Evolutionary conservation across 192 early-diverging fungal species (phyloP).

Genomic region (Umbelopsis sp.): DNA sequence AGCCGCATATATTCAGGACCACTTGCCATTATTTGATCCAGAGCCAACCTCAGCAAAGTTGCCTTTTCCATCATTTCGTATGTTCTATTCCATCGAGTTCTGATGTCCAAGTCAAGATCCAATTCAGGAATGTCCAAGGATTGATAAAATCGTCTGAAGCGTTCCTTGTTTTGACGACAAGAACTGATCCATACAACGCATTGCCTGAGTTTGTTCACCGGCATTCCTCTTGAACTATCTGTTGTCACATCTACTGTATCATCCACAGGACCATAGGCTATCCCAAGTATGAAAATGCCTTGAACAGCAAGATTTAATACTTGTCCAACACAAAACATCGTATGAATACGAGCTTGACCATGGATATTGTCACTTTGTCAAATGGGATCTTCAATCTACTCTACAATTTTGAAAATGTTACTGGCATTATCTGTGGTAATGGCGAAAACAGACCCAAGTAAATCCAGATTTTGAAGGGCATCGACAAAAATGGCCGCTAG

Average conservation of each 20-base stretch:
- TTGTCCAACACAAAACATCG: slow-evolving; percentile 4
- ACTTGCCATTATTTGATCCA: background rate
- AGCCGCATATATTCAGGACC: background rate
- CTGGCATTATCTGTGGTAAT: slow-evolving; percentile 2
- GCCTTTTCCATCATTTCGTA: background rate
- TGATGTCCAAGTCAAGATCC: background rate
- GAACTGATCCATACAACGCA: background rate
- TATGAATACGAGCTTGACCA: background rate
- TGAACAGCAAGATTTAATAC: background rate
- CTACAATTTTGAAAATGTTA: background rate
- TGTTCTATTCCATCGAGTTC: background rate
- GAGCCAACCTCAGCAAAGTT: background rate
- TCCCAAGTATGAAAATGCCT: background rate
- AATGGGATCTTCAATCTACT: background rate
- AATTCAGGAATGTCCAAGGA: background rate
- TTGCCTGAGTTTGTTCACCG: background rate
- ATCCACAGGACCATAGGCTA: background rate
- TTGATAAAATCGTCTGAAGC: background rate
- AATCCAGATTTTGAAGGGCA: background rate
- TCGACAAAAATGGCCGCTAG: slow-evolving; percentile 2
- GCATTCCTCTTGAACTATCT: background rate
- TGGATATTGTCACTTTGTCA: background rate
- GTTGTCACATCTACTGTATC: background rate
- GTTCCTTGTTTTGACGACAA: background rate
- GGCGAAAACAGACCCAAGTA: background rate